phyloP scores from a whole-genome alignment of 75 land plant species.

The Cunninghamia lanceolata region DNA sequence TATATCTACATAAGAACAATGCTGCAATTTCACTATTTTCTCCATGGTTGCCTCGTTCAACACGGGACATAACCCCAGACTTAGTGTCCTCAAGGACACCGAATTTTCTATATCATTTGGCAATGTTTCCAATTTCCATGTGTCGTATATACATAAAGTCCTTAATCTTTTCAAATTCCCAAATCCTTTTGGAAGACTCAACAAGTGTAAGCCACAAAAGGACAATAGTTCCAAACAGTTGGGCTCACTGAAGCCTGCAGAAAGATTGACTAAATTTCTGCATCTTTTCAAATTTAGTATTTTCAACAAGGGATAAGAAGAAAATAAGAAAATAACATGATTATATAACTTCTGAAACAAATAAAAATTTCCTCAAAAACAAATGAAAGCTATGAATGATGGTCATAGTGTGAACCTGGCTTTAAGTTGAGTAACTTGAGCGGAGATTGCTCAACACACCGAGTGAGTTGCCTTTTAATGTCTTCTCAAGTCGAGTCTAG shows the following conservation, averaged over 20 bases:
- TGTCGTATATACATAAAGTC: not conserved
- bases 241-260: not conserved
- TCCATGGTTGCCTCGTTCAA: not conserved
- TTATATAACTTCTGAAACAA: no score
- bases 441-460: not conserved
- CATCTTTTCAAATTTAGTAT: not conserved
- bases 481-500: no score
- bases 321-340: no score
- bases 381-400: no score
- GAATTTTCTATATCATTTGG: not conserved
- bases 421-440: not conserved
- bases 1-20: not conserved
- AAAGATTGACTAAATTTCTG: not conserved
- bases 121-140: not conserved
- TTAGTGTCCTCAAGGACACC: not conserved
- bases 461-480: no score
- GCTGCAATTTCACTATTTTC: not conserved
- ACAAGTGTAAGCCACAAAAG: not conserved
- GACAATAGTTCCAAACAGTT: not conserved
- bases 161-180: not conserved
- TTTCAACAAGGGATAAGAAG: no score
- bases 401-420: not conserved
- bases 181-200: not conserved
- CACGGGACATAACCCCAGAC: not conserved
- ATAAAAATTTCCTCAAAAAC: no score